Percentiles rank a stretch among this genome's conserved stretches.
Conservation (phyloP, 768 basidiomycete species). For the Coprinellus aureogranulatus region DNA sequence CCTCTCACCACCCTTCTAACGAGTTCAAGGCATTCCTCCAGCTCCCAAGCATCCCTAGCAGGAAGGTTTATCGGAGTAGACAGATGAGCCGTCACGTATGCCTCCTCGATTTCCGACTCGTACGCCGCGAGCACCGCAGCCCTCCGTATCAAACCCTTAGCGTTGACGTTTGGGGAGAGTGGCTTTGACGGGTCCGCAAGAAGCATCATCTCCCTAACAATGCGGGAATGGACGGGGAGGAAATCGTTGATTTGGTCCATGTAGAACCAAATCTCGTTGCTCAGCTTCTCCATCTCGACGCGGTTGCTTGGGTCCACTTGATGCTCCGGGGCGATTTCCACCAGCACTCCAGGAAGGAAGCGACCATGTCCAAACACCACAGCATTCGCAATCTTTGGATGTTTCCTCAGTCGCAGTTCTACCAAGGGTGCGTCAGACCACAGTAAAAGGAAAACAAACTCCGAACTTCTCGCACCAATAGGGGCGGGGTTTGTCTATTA, state of each 20-base stretch:
- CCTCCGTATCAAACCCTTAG: slow-evolving; percentile 48
- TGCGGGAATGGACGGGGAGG: slow-evolving; percentile 43
- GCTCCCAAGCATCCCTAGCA: slow-evolving; percentile 24
- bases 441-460: no score
- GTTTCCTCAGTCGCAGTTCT: not conserved
- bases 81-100: slow-evolving; percentile 37
- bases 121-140: slow-evolving; percentile 44
- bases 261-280: slow-evolving; percentile 19
- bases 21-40: not conserved
- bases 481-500: slow-evolving; percentile 11
- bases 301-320: slow-evolving; percentile 25
- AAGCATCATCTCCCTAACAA: slow-evolving; percentile 55
- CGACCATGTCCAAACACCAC: slow-evolving; percentile 45
- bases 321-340: slow-evolving; percentile 26
- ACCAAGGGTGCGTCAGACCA: not conserved
- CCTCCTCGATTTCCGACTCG: slow-evolving; percentile 41
- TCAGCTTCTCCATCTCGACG: not conserved
- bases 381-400: slow-evolving; percentile 11
- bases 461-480: slow-evolving; percentile 3
- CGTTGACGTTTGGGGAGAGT: slow-evolving; percentile 41
- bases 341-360: slow-evolving; percentile 31
- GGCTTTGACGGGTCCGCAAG: slow-evolving; percentile 37
- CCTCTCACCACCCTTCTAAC: slow-evolving; percentile 17
- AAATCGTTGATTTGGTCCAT: slow-evolving; percentile 45
- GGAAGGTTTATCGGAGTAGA: slow-evolving; percentile 25